Base-by-base conservation (phyloP, 2,329 filamentous ascomycete species). In the Hymenoscyphus albidus region DNA sequence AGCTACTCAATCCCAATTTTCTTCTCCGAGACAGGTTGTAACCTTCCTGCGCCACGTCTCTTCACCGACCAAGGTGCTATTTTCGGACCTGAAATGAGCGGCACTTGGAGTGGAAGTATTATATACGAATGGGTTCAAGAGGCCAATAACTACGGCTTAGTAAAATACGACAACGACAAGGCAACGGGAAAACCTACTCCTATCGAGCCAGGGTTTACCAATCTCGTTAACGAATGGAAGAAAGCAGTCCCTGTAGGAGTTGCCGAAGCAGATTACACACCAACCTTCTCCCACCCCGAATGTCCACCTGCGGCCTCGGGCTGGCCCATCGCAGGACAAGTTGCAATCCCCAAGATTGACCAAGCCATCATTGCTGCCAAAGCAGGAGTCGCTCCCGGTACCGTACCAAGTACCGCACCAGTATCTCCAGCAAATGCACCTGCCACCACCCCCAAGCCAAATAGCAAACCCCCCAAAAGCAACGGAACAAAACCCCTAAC, bases 71-170 rank as follows among this genome's bases (percentile, higher is more conserved):
- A 95, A 77, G 81, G 84, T 56, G 87, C 91, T 62, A 91, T 96
- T 69, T 91, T 94, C 72, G 88, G 90, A 55, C 70, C 81, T 0
- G 77, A 91, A 2, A 96, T 96, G 92, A 78, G 82, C 2, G 80
- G 82, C 64, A 85, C 85, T 71, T 87, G 78, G 86, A 93, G 89
- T 59, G 92, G 92, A 61, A 83, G 90, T 62, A 93, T 96, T 68
- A 82, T 95, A 69, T 96, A 96, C 78, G 92, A 96, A 75, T 96
- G 92, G 92, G 91, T 96, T 67, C 79, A 94, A 74, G 92, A 96
- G 76, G 80, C 83, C 59, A 96, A 96, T 77, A 78, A 91, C 72
- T 96, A 96, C 76, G 92, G 92, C 44, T 80, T 96, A 42, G 83
- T 96, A 70, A 87, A 82, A 22, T 96, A 96, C 74, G 90, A 82